Conservation (phyloP, 345 rosid species). For the Dimocarpus longan region DNA sequence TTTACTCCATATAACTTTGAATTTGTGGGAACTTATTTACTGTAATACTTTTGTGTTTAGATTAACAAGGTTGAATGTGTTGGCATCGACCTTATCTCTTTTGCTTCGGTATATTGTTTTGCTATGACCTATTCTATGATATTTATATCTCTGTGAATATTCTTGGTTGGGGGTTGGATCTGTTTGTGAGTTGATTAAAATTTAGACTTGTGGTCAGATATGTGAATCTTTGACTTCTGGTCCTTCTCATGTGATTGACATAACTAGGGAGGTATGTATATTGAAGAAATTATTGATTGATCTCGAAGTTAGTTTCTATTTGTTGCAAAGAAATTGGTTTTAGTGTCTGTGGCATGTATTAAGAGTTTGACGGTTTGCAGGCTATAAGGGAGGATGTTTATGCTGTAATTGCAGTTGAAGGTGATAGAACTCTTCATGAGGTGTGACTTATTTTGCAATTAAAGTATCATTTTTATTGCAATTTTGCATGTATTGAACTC, state of each 20-base stretch:
- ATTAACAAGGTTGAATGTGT: neutral
- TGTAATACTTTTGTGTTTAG: neutral
- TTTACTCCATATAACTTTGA: neutral
- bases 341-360: constrained; percentile 3
- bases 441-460: constrained; percentile 33
- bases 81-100: neutral
- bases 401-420: constrained; percentile 98
- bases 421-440: constrained; percentile 98
- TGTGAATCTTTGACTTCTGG: constrained; percentile 85
- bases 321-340: neutral
- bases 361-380: constrained; percentile 37
- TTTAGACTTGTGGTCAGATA: constrained; percentile 48
- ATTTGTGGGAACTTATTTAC: neutral
- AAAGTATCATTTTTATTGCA: neutral
- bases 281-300: constrained; percentile 11
- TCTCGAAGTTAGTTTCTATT: constrained; percentile 23
- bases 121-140: neutral
- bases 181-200: neutral
- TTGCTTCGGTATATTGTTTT: neutral
- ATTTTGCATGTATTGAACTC: neutral
- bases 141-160: neutral
- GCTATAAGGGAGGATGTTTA: constrained; percentile 91
- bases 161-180: neutral
- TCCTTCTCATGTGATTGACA: constrained; percentile 90
- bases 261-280: constrained; percentile 79